phyloP scores from a whole-genome alignment of 148 eudicot species.

The Cornus kousa region DNA sequence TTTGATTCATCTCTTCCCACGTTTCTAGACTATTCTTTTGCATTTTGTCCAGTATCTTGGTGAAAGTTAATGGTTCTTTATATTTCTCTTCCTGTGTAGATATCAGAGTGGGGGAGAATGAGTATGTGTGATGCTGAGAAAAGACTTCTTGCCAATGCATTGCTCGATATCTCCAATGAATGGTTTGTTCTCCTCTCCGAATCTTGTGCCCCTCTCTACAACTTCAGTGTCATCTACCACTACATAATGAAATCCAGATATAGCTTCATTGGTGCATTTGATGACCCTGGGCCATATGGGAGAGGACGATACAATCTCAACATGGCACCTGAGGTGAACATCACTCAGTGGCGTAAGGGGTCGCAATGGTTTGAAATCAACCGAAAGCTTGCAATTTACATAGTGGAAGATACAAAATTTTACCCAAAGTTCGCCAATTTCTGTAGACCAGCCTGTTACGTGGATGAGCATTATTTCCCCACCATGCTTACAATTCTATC shows the following conservation, averaged over 20 bases:
- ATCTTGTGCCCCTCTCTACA: conserved; percentile 77
- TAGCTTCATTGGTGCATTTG: conserved; percentile 70
- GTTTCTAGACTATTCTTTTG: not conserved
- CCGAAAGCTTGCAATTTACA: conserved; percentile 52
- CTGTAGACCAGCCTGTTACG: conserved; percentile 72
- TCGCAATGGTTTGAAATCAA: conserved; percentile 80
- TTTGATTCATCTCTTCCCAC: not conserved
- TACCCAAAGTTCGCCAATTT: conserved; percentile 63
- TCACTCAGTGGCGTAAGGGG: conserved; percentile 76
- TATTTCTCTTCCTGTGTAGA: conserved; percentile 25
- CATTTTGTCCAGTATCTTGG: not conserved
- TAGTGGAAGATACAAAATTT: conserved; percentile 54
- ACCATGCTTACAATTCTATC: conserved; percentile 79
- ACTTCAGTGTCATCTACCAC: conserved; percentile 52
- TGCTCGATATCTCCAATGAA: conserved; percentile 77
- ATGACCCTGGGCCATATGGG: conserved; percentile 71
- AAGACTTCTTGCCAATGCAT: conserved; percentile 78
- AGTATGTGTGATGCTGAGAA: conserved; percentile 89
- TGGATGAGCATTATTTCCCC: conserved; percentile 89
- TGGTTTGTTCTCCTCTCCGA: conserved; percentile 75
- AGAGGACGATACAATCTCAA: conserved; percentile 66
- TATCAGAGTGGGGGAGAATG: conserved; percentile 80
- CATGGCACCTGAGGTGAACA: conserved; percentile 73
- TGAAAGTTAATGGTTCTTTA: not conserved
- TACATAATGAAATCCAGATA: conserved; percentile 57